These are phyloP conservation scores for Ephemerocybe angulata DNA, from an alignment of 768 basidiomycete species.

Conservation along the genomic window DNA sequence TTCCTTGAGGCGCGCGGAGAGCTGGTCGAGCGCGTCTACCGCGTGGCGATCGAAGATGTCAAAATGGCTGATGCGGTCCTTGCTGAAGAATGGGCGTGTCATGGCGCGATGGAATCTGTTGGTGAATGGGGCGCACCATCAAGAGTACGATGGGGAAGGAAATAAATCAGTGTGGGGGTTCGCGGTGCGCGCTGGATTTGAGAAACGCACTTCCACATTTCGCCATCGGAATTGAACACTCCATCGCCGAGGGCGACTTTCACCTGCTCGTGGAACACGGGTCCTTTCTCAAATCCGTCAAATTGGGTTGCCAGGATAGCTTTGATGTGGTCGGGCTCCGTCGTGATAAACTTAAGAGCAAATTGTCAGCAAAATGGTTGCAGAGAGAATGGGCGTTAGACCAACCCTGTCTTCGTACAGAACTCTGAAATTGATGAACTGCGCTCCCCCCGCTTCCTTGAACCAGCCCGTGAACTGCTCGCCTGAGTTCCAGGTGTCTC, in stretches of 20 bases:
- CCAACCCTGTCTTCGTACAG: constrained; percentile 25
- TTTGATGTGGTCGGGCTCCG: constrained; percentile 15
- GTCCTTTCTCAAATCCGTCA: constrained; percentile 37
- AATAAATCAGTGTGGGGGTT: not conserved
- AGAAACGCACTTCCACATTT: constrained; percentile 13
- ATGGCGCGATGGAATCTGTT: constrained; percentile 56
- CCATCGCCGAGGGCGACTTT: constrained; percentile 42
- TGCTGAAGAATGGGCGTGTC: constrained; percentile 59
- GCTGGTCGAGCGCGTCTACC: constrained; percentile 40
- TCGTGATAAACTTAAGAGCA: constrained; percentile 15
- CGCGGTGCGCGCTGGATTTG: constrained; percentile 12
- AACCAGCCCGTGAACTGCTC: constrained; percentile 18
- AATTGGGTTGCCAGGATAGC: constrained; percentile 42
- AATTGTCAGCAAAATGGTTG: constrained; percentile 7
- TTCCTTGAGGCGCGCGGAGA: constrained; percentile 38
- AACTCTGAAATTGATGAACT: constrained; percentile 19
- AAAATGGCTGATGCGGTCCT: constrained; percentile 51
- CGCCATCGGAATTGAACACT: constrained; percentile 53
- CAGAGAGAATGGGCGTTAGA: not conserved
- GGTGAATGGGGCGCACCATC: constrained; percentile 6
- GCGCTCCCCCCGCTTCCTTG: constrained; percentile 18
- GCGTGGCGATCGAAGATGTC: constrained; percentile 53
- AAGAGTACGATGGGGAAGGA: not conserved
- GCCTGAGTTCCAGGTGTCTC: constrained; percentile 16
- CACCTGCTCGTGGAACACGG: constrained; percentile 15